These are phyloP conservation scores for apple (Malus domestica) DNA, from an alignment of 306 rosid species.

Conservation along the genomic window ASM211411v1 NC_041803.1:23716501-23717000, in stretches of 20 bases:
- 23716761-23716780: not conserved
- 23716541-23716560: constrained; percentile 68
- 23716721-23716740: not conserved
- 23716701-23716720: constrained; percentile 97
- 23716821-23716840: constrained; percentile 75
- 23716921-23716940: constrained; percentile 83
- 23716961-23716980: constrained; percentile 13
- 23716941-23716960: constrained; percentile 98
- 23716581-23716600: not conserved
- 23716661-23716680: constrained; percentile 83
- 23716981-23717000: not conserved
- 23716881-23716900: constrained; percentile 54
- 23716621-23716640: constrained; percentile 79
- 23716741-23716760: not conserved
- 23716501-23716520: constrained; percentile 91
- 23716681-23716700: constrained; percentile 71
- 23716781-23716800: not conserved
- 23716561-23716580: not conserved
- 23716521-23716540: constrained; percentile 67
- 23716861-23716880: constrained; percentile 65
- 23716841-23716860: constrained; percentile 55
- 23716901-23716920: constrained; percentile 75
- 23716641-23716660: constrained; percentile 83
- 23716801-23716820: not conserved
- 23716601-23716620: constrained; percentile 18